Conservation (phyloP, 768 basidiomycete species). For the Boletus rubescentipes region DNA sequence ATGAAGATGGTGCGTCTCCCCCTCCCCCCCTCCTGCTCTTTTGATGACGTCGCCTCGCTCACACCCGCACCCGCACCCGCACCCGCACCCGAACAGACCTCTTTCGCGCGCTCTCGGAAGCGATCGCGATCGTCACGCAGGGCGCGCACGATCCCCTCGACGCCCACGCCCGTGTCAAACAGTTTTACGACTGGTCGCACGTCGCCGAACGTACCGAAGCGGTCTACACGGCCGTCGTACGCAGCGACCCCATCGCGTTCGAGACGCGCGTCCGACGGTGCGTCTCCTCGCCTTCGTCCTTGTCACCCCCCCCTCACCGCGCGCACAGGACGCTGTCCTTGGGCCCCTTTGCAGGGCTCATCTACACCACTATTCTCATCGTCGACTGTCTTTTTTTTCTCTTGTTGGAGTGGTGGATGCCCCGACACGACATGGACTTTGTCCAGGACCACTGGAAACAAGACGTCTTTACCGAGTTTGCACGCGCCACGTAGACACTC, state of each 20-base stretch:
- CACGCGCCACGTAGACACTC: not conserved
- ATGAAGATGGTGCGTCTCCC: constrained; percentile 76
- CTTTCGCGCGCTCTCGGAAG: constrained; percentile 77
- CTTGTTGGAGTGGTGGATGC: constrained; percentile 82
- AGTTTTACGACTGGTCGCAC: constrained; percentile 85
- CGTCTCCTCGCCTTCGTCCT: constrained; percentile 9
- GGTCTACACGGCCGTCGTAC: constrained; percentile 74
- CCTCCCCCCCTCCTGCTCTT: not conserved
- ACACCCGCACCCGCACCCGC: not conserved
- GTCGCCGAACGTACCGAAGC: constrained; percentile 78
- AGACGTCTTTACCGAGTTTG: constrained; percentile 22
- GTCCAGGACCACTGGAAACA: constrained; percentile 66
- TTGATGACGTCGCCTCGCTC: not conserved
- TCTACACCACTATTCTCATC: constrained; percentile 83
- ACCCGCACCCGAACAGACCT: constrained; percentile 56
- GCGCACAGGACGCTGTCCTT: constrained; percentile 64
- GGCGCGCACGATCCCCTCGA: constrained; percentile 71
- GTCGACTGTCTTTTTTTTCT: constrained; percentile 89
- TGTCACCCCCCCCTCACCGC: too few relatives aligned
- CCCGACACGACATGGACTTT: constrained; percentile 73
- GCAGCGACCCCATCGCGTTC: constrained; percentile 62
- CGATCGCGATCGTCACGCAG: constrained; percentile 63
- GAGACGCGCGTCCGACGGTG: constrained; percentile 78
- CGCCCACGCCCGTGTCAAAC: constrained; percentile 76
- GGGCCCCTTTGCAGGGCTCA: constrained; percentile 80